These are phyloP conservation scores for Lomentospora prolificans DNA, from an alignment of 2,329 filamentous ascomycete species.

Conservation along the genomic window DNA sequence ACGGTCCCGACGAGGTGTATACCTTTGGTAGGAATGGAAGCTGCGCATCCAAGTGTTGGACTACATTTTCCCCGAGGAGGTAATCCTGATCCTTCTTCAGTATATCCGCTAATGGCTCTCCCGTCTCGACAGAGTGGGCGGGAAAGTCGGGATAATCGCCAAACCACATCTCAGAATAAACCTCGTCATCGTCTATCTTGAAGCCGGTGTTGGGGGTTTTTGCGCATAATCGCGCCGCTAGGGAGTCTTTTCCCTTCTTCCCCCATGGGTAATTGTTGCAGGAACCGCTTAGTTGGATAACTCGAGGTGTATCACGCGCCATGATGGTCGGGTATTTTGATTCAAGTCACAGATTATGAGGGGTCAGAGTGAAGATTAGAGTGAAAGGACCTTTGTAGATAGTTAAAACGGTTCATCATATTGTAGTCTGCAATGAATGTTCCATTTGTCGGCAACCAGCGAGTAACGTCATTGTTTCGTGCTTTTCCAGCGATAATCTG, in stretches of 20 bases:
- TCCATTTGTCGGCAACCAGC: neutral
- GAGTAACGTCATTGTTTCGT: neutral
- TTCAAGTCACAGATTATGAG: neutral
- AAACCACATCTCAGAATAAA: conserved; percentile 65
- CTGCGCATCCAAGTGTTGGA: conserved; percentile 49
- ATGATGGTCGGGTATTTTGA: neutral
- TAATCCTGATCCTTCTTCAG: conserved; percentile 51
- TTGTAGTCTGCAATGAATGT: neutral
- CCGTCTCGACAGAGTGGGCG: conserved; percentile 51
- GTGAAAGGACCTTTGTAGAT: too few relatives aligned
- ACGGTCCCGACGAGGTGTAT: too few relatives aligned
- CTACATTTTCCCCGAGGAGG: conserved; percentile 52
- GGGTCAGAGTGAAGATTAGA: neutral
- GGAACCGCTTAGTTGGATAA: conserved; percentile 36
- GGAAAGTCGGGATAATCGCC: conserved; percentile 65
- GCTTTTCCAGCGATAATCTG: too few relatives aligned
- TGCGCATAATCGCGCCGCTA: conserved; percentile 55
- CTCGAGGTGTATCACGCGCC: conserved; percentile 12
- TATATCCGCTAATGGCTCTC: conserved; percentile 54
- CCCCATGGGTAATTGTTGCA: conserved; percentile 62
- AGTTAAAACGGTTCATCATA: too few relatives aligned
- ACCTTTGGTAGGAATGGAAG: conserved; percentile 66
- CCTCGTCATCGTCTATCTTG: conserved; percentile 51
- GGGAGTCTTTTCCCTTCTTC: conserved; percentile 53
- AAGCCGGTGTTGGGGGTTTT: conserved; percentile 55